Base-by-base conservation (phyloP, 345 rosid species). In the Odontarrhena argentea region DNA sequence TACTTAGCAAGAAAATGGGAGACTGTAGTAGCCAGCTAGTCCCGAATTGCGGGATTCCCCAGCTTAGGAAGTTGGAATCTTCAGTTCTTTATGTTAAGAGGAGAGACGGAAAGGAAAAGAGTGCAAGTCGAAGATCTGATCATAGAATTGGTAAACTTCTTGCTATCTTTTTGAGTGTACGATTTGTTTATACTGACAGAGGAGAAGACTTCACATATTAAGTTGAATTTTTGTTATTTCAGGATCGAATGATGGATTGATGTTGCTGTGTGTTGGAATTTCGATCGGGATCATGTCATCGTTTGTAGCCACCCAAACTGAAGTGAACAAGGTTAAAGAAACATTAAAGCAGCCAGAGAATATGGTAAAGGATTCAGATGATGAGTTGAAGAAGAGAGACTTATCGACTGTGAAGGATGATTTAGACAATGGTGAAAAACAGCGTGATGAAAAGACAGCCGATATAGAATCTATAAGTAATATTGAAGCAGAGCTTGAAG, bases 401-500 rank as follows among this genome's bases (percentile, higher is more conserved):
- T 84, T 78, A 43, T 14, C 81, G 79, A 84, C 84, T 76, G 79
- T 79, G 45, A 68, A 80, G 9, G 67, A 76, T 81, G 72, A 76
- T 74, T 34, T 54, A 32, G 58, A 75, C 25, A 58, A 58, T 13
- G 71, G 52, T 62, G 60, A 14, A 70, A 67, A 37, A 74, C 69
- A 73, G 48, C n/a, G 52, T 70, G 65, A 47, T 65, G 69, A 62
- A 52, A 71, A 67, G 52, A 77, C 63, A 14, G 79, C 66, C 10
- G 79, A 75, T 53, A 55, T 68, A 10, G 85, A 80, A 53, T 70
- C 80, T 55, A 83, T 80, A 81, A 80, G 92, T 53, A 80, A 80
- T 69, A 88, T 86, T 63, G 96, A 86, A 76, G 92, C 89, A 10
- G 96, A 86, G 74, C 85, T 88, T 70, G 88, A 84, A 82, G 92